A percentile compares a stretch with the other conserved stretches of the same genome.
These are phyloP conservation scores for Lodderomyces metapsilosis DNA, from an alignment of 1,139 yeast species.

Conservation along the genomic window DNA sequence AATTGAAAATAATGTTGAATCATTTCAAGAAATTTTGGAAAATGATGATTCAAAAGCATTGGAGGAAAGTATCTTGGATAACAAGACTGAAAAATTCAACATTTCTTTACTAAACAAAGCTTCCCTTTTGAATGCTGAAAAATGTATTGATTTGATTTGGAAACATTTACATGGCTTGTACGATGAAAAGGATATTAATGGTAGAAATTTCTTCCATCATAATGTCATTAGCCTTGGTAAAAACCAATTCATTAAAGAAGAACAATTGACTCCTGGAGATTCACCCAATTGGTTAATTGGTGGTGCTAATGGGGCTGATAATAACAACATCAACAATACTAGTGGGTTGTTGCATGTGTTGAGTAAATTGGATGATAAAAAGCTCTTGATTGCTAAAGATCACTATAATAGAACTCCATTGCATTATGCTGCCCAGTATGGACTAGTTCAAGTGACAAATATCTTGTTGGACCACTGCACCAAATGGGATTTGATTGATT, in stretches of 20 bases:
- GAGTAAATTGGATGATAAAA: constrained; percentile 25
- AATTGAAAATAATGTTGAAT: constrained; percentile 5
- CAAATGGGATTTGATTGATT: constrained; percentile 31
- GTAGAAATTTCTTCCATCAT: constrained; percentile 83
- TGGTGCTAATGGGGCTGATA: constrained; percentile 60
- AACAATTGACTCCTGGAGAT: constrained; percentile 36
- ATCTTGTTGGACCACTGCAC: constrained; percentile 50
- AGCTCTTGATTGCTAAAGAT: constrained; percentile 67
- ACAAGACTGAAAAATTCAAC: constrained; percentile 39
- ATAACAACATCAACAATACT: constrained; percentile 29
- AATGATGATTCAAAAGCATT: constrained; percentile 47
- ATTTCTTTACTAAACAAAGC: constrained; percentile 64
- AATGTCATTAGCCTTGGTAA: constrained; percentile 77
- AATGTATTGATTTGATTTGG: constrained; percentile 59
- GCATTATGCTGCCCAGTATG: constrained; percentile 89
- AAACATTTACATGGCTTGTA: constrained; percentile 22
- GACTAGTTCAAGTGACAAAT: constrained; percentile 62
- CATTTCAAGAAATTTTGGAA: constrained; percentile 30
- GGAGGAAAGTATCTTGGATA: constrained; percentile 18
- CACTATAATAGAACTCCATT: constrained; percentile 80
- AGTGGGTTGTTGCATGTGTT: constrained; percentile 25
- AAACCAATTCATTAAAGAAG: constrained; percentile 27
- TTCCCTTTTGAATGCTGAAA: constrained; percentile 47
- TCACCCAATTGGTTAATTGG: constrained; percentile 26
- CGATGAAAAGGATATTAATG: constrained; percentile 74